Evolutionary conservation across 306 rosid species (phyloP).

Genomic region (Medicago arabica): DNA sequence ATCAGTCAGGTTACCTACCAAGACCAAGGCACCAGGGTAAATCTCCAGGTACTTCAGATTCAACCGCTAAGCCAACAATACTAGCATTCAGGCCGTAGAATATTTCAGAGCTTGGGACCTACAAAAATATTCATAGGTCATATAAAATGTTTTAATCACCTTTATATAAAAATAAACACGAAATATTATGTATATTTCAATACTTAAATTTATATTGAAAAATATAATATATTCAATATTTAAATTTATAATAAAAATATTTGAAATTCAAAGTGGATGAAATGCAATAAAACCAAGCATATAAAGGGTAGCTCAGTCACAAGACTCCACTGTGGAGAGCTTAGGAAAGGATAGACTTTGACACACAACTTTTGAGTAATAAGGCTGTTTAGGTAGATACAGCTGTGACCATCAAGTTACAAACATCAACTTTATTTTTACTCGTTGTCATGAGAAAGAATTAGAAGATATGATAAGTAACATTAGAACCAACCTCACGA

Average conservation of each 20-base stretch:
- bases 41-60: constrained; percentile 61
- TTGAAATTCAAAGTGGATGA: constrained; percentile 29
- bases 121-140: constrained; percentile 35
- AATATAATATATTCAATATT: constrained; percentile 5
- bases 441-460: constrained; percentile 5
- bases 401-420: constrained; percentile 15
- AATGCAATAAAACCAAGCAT: constrained; percentile 36
- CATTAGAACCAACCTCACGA: constrained; percentile 64
- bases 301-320: constrained; percentile 18
- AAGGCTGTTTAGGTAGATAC: constrained; percentile 17
- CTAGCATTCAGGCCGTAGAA: constrained; percentile 80
- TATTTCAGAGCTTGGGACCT: constrained; percentile 78
- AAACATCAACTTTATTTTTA: constrained; percentile 5
- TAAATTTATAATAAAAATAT: background rate
- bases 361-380: constrained; percentile 1
- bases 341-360: constrained; percentile 11
- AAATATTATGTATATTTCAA: background rate
- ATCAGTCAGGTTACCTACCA: constrained; percentile 59
- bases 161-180: constrained; percentile 11
- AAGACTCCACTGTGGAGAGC: constrained; percentile 10
- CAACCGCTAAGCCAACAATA: constrained; percentile 86
- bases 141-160: background rate
- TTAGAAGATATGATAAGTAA: constrained; percentile 24
- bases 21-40: constrained; percentile 88
- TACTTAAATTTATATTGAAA: constrained; percentile 6